Base-by-base conservation (phyloP, 805 yeast genomes). In the Schizosaccharomyces osmophilus region DNA sequence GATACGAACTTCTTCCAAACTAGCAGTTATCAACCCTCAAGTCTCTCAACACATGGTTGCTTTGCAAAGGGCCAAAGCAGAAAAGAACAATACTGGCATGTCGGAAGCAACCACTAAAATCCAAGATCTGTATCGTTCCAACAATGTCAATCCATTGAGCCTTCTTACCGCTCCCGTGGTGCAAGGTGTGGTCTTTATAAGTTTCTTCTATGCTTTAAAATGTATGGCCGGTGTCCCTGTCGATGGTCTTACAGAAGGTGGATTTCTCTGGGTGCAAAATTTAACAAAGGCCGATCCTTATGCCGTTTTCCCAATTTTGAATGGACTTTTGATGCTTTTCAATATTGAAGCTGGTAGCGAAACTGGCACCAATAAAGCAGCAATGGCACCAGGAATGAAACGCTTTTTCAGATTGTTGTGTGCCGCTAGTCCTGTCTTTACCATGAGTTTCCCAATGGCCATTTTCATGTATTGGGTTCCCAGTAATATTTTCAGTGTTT, bases 281-380 rank as follows among this genome's bases (percentile, higher is more conserved):
- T 77, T 93, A 67, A 76, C 86, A 19, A 83, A 79, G 41, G 82
- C 95, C 1, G 99, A 93, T 71, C 97, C 97, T 3, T 90, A 86
- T 72, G 74, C 86, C 62, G 97, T 95, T 3, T 76, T 93, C 64
- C 97, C 89, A 70, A 73, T 83, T 59, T 73, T 87, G 55, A 83
- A 97, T 17, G 96, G 96, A 11, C 78, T 81, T 19, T 24, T 59
- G 9, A 45, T 43, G 48, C 26, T 19, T 17, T 31, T 22, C 61
- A 42, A 41, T 24, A 29, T 59, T 17, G 41, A 43, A 15, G 26
- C 43, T 41, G 61, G 61, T 24, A 24, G 55, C 3, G 61, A 59
- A 31, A 31, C 26, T 22, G 61, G 61, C 9, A 41, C 29, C 26
- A 24, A 19, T 13, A 59, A 41, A 22, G 41, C 55, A 5, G 31